Evolutionary conservation across 495 filamentous ascomycete species (phyloP).

Genomic region (Trichoderma gamsii): DNA sequence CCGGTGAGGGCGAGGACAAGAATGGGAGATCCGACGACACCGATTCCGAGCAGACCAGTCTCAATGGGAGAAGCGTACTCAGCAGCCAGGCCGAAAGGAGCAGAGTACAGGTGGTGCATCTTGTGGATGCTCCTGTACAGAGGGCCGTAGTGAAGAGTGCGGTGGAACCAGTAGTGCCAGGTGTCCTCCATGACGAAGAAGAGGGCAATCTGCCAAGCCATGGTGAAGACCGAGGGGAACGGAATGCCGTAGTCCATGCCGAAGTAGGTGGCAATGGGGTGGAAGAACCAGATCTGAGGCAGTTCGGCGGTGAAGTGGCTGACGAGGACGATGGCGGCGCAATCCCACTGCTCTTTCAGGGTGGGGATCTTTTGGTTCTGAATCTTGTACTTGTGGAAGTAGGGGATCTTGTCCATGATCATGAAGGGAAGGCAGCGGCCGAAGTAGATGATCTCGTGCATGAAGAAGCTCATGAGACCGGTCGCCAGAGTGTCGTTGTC

Average conservation of each 20-base stretch:
- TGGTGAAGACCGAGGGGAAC: slow-evolving; percentile 77
- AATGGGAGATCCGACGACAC: slow-evolving; percentile 77
- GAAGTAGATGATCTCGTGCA: slow-evolving; percentile 94
- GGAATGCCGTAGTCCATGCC: slow-evolving; percentile 85
- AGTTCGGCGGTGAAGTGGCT: slow-evolving; percentile 95
- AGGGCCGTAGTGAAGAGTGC: slow-evolving; percentile 88
- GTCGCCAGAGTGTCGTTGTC: slow-evolving; percentile 94
- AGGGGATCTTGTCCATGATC: slow-evolving; percentile 79
- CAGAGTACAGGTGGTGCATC: slow-evolving; percentile 97
- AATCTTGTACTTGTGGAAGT: slow-evolving; percentile 89
- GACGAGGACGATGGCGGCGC: slow-evolving; percentile 83
- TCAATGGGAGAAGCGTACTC: slow-evolving; percentile 98
- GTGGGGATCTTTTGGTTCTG: slow-evolving; percentile 89
- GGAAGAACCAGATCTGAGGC: slow-evolving; percentile 98
- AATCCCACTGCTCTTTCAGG: slow-evolving; percentile 84
- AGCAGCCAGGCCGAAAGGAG: slow-evolving; percentile 91
- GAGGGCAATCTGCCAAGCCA: slow-evolving; percentile 84
- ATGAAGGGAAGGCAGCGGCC: slow-evolving; percentile 90
- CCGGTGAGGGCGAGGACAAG: slow-evolving; percentile 78
- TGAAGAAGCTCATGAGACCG: slow-evolving; percentile 90
- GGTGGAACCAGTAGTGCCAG: slow-evolving; percentile 98
- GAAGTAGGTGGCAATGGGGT: slow-evolving; percentile 92
- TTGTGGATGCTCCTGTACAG: slow-evolving; percentile 96
- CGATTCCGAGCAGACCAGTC: slow-evolving; percentile 93
- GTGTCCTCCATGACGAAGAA: slow-evolving; percentile 96